Evolutionary conservation across 495 filamentous ascomycete species (phyloP).

Genomic region (Neurospora intermedia): DNA sequence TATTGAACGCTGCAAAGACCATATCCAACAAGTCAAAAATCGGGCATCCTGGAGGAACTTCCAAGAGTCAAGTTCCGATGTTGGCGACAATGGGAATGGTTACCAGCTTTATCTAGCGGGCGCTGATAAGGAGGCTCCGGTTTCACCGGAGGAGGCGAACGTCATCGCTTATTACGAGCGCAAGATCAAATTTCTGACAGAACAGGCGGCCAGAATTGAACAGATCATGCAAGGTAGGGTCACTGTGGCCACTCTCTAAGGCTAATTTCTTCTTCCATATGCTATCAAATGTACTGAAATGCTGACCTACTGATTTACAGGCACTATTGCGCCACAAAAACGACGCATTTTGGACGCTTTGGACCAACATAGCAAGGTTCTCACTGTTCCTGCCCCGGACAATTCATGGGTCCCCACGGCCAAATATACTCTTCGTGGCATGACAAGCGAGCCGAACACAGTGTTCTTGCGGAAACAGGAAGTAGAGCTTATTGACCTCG

Average conservation of each 20-base stretch:
- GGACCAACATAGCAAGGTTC: not conserved
- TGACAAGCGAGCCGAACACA: constrained; percentile 23
- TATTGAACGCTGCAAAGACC: constrained; percentile 13
- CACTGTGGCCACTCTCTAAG: not conserved
- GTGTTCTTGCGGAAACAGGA: constrained; percentile 29
- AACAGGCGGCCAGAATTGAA: constrained; percentile 10
- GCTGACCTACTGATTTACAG: not conserved
- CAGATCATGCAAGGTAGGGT: constrained; percentile 12
- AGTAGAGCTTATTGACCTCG: constrained; percentile 11
- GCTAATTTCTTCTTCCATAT: not conserved
- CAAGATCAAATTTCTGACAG: constrained; percentile 9
- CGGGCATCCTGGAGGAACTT: constrained; percentile 29
- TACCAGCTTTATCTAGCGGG: constrained; percentile 41
- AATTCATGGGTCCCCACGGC: constrained; percentile 26
- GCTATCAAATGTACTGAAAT: not conserved
- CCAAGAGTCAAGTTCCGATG: constrained; percentile 32
- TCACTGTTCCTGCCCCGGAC: constrained; percentile 24
- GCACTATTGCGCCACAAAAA: not conserved
- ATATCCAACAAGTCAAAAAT: constrained; percentile 10
- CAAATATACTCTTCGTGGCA: constrained; percentile 31
- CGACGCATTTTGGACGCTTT: not conserved
- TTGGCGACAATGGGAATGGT: constrained; percentile 35
- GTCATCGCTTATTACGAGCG: constrained; percentile 10
- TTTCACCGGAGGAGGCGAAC: constrained; percentile 24
- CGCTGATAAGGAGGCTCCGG: constrained; percentile 24